These are phyloP conservation scores for Balamuthia mandrillaris DNA, from an alignment of 208 protist species.

Conservation along the genomic window DNA sequence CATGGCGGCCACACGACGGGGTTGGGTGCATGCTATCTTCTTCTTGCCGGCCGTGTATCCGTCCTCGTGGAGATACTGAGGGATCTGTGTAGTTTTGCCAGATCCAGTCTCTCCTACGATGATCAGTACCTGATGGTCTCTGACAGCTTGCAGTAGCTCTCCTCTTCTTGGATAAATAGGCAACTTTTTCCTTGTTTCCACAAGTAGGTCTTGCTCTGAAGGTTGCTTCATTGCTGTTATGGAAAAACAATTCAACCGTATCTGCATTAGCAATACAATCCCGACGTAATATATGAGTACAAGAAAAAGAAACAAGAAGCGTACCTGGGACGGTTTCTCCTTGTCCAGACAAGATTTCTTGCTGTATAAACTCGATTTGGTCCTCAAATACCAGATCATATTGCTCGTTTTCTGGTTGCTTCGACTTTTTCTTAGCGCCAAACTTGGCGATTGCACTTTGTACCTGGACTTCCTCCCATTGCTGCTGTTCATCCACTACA, in stretches of 20 bases:
- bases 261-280: background rate
- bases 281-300: too few relatives aligned
- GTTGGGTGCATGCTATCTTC: slow-evolving; percentile 95
- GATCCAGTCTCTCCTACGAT: slow-evolving; percentile 81
- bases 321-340: background rate
- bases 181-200: slow-evolving; percentile 67
- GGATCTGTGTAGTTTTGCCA: slow-evolving; percentile 89
- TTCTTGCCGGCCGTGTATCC: slow-evolving; percentile 62
- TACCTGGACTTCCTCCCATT: slow-evolving; percentile 70
- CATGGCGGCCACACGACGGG: slow-evolving; percentile 97
- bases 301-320: too few relatives aligned
- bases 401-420: background rate
- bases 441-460: slow-evolving; percentile 33
- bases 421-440: slow-evolving; percentile 42
- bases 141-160: slow-evolving; percentile 45
- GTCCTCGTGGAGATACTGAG: slow-evolving; percentile 73
- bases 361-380: slow-evolving; percentile 81
- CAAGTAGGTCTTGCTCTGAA: slow-evolving; percentile 56
- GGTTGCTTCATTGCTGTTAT: background rate
- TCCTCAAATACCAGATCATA: slow-evolving; percentile 79
- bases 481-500: slow-evolving; percentile 51
- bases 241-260: background rate
- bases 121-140: slow-evolving; percentile 68
- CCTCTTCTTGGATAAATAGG: slow-evolving; percentile 74
- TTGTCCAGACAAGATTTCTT: slow-evolving; percentile 68